Percentiles rank a stretch among this genome's conserved stretches.
phyloP scores from a whole-genome alignment of 331 rosid genomes.

The Cydonia oblonga region DNA sequence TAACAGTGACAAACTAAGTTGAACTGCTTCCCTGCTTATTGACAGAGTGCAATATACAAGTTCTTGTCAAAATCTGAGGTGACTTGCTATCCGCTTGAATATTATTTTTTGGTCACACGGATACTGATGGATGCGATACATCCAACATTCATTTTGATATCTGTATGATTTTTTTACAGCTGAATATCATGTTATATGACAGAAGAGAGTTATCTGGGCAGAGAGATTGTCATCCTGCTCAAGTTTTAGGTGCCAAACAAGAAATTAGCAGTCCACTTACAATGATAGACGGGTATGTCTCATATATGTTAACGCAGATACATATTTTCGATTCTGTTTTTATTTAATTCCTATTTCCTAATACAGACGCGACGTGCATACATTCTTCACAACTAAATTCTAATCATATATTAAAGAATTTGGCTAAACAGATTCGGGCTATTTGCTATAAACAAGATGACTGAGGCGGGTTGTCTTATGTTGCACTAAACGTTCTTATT shows the following conservation, averaged over 20 bases:
- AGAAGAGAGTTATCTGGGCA: conserved; percentile 82
- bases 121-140: conserved; percentile 5
- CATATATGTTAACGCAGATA: neutral
- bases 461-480: neutral
- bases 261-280: conserved; percentile 25
- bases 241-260: conserved; percentile 47
- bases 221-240: conserved; percentile 57
- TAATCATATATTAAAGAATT: neutral
- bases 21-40: conserved; percentile 12
- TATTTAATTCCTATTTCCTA: neutral
- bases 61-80: conserved; percentile 73
- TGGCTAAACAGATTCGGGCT: neutral
- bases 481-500: conserved; percentile 7
- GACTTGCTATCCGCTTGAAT: conserved; percentile 16
- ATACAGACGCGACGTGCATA: neutral
- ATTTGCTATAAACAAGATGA: neutral
- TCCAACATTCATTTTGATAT: conserved; percentile 2
- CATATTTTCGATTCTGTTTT: neutral
- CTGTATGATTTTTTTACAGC: conserved; percentile 39
- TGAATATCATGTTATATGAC: conserved; percentile 51
- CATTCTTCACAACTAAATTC: neutral
- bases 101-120: conserved; percentile 5
- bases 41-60: conserved; percentile 72
- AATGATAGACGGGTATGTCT: conserved; percentile 41
- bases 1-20: neutral